Conservation (phyloP, 495 filamentous ascomycete species). For the Delitschia confertaspora region DNA sequence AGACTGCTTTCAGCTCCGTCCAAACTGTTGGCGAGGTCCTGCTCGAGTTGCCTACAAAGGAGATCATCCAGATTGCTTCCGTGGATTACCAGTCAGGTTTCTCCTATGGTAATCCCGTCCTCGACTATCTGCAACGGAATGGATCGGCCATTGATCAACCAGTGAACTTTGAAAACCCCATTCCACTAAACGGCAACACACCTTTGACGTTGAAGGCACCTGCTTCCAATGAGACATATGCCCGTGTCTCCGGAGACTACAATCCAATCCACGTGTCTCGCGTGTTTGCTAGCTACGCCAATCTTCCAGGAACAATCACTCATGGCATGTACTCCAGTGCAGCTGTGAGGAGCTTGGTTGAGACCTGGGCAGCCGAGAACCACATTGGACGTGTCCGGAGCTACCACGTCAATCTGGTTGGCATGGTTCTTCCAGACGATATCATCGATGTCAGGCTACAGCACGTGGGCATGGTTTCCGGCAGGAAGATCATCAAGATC, state of each 20-base stretch:
- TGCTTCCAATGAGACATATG: constrained; percentile 96
- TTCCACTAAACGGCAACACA: constrained; percentile 87
- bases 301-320: constrained; percentile 90
- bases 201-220: constrained; percentile 79
- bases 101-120: constrained; percentile 92
- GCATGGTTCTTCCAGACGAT: constrained; percentile 97
- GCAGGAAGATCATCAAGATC: constrained; percentile 98
- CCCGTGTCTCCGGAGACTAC: constrained; percentile 93
- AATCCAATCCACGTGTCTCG: constrained; percentile 98
- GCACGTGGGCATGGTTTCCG: constrained; percentile 94
- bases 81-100: constrained; percentile 85
- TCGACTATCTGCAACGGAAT: constrained; percentile 89
- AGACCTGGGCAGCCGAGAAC: constrained; percentile 99
- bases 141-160: constrained; percentile 93
- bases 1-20: constrained; percentile 82
- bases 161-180: constrained; percentile 92
- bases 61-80: constrained; percentile 89
- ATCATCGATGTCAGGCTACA: constrained; percentile 86
- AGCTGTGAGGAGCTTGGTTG: constrained; percentile 92
- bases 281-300: constrained; percentile 90
- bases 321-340: constrained; percentile 99
- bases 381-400: constrained; percentile 94
- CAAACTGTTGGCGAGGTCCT: constrained; percentile 89
- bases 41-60: constrained; percentile 92
- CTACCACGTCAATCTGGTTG: constrained; percentile 88